Base-by-base conservation (phyloP, 176 grass and related monocot genomes). In the Rhynchospora pubera region DNA sequence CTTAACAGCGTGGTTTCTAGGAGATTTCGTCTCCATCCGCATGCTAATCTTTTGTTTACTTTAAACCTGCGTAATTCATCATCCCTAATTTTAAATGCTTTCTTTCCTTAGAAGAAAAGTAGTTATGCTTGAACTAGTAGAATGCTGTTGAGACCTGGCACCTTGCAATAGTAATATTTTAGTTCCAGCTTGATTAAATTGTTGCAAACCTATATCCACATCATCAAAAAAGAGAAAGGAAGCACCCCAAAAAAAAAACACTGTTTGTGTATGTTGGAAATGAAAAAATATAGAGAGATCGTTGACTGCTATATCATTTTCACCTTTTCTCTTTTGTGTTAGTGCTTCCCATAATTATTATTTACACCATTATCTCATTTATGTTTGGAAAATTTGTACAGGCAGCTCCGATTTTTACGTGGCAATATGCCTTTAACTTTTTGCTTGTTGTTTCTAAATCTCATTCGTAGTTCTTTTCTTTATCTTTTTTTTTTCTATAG, bases 91-190 rank as follows among this genome's bases (percentile, higher is more conserved):
- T 45, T 43, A 44, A 61, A 59, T 19, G 57, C 26, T 79, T 62
- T 44, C 57, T 79, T 59, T 59, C 1, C 77, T 79, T 79, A 5
- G 61, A 75, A 75, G 70, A 53, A 55, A 75, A 75, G 71, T 75
- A 75, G 58, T 47, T 16, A 75, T 53, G 39, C 66, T 46, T 70
- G 16, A 45, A 42, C 66, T 46, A 10, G 5, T 55, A 75, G 47
- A 75, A 51, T 75, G 47, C 19, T 75, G 48, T 53, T 75, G 47
- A 75, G 47, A 75, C 71, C 22, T 75, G 71, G 71, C 47, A 75
- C 22, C 71, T 75, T 75, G n/a, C n/a, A n/a, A n/a, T n/a, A n/a
- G n/a, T n/a, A n/a, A n/a, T n/a, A n/a, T n/a, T n/a, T n/a, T n/a
- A n/a, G n/a, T n/a, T n/a, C n/a, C n/a, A n/a, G 69, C 45, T 48